phyloP scores from a whole-genome alignment of 1,284 basidiomycete species.

The Ceratobasidium sp. region DNA sequence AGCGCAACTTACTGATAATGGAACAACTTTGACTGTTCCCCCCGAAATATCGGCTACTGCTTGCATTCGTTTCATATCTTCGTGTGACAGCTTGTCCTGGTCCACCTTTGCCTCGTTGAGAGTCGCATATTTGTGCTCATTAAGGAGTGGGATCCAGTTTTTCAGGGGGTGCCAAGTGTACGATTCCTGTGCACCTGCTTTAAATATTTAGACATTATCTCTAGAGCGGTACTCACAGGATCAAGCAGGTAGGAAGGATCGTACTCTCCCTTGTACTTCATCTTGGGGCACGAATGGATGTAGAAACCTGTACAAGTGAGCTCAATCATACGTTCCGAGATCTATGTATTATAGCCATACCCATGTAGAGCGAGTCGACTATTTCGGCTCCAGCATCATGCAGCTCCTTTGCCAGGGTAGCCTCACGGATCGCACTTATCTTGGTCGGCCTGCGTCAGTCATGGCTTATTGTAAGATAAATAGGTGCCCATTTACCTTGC shows the following conservation, averaged over 20 bases:
- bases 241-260: conserved; percentile 89
- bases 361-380: conserved; percentile 85
- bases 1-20: conserved; percentile 9
- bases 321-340: neutral
- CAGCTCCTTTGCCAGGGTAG: conserved; percentile 78
- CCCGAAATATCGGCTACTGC: conserved; percentile 3
- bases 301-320: conserved; percentile 77
- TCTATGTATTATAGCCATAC: conserved; percentile 58
- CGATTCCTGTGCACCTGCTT: conserved; percentile 66
- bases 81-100: conserved; percentile 23
- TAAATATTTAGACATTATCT: conserved; percentile 18
- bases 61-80: conserved; percentile 34
- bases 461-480: conserved; percentile 8
- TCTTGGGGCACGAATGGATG: conserved; percentile 92
- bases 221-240: conserved; percentile 67
- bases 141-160: conserved; percentile 70
- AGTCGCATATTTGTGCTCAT: conserved; percentile 73
- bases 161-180: conserved; percentile 80
- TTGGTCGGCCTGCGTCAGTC: conserved; percentile 54
- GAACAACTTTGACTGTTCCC: conserved; percentile 12
- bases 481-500: conserved; percentile 71
- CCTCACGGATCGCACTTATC: conserved; percentile 87
- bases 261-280: conserved; percentile 97
- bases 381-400: conserved; percentile 71
- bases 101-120: conserved; percentile 67